Conservation (phyloP, 257 asterid genomes). For the Capsicum chinense region DNA sequence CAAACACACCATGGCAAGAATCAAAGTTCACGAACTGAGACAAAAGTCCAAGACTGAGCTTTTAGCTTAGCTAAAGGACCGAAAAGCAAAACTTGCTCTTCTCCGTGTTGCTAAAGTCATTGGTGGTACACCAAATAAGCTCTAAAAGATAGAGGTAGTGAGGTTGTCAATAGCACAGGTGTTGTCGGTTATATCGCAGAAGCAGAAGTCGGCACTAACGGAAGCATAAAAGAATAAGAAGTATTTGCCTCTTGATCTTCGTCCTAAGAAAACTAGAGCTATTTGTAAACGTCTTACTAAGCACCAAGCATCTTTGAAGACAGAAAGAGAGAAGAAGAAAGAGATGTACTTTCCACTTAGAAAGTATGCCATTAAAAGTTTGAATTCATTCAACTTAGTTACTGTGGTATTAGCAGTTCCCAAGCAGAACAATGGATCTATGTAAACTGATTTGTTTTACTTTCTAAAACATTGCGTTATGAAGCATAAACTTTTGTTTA, state of each 20-base stretch:
- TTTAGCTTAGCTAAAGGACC: conserved; percentile 41
- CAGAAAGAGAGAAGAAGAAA: too few relatives aligned
- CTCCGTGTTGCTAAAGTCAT: conserved; percentile 51
- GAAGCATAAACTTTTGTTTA: too few relatives aligned
- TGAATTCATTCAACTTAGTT: too few relatives aligned
- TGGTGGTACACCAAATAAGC: conserved; percentile 49
- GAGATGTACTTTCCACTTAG: too few relatives aligned
- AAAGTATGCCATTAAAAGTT: too few relatives aligned
- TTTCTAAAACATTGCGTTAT: too few relatives aligned
- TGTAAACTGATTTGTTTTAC: too few relatives aligned
- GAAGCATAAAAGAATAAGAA: conserved; percentile 71
- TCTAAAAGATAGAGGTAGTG: conserved; percentile 49
- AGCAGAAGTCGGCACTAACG: conserved; percentile 63
- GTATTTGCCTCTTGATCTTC: conserved; percentile 42
- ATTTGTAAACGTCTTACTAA: too few relatives aligned
- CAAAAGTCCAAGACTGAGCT: conserved; percentile 39
- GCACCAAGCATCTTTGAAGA: too few relatives aligned
- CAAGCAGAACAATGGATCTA: too few relatives aligned
- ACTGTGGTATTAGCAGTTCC: too few relatives aligned
- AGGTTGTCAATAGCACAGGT: conserved; percentile 42
- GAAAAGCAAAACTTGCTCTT: conserved; percentile 43
- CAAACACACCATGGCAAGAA: conserved; percentile 27
- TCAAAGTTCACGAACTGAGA: conserved; percentile 49
- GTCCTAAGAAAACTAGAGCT: background rate
- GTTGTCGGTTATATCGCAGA: background rate